A percentile compares a stretch with the other conserved stretches of the same genome.
Conservation (phyloP, 805 yeast genomes). For the Limtongia smithiae region DNA sequence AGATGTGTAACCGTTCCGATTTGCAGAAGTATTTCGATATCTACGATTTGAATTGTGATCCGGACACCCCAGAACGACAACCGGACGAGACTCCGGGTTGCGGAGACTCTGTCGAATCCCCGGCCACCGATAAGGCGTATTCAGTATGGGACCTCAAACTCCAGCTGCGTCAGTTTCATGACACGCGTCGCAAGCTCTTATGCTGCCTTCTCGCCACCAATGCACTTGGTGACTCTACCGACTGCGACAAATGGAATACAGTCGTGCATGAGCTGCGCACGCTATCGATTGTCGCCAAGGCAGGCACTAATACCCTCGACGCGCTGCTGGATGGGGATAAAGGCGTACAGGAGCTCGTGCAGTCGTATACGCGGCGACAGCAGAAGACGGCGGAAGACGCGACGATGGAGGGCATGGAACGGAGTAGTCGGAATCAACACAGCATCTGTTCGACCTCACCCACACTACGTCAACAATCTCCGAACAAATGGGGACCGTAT, state of each 20-base stretch:
- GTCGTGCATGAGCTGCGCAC: slow-evolving; percentile 18
- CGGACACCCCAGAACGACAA: background rate
- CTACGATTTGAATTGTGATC: slow-evolving; percentile 18
- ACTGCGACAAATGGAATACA: slow-evolving; percentile 19
- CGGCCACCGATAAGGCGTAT: background rate
- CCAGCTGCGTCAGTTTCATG: slow-evolving; percentile 23
- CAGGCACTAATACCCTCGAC: slow-evolving; percentile 12
- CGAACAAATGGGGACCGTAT: slow-evolving; percentile 17
- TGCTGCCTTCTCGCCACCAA: slow-evolving; percentile 30
- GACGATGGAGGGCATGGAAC: no score
- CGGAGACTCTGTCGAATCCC: background rate
- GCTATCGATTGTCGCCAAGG: slow-evolving; percentile 21
- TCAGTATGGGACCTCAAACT: slow-evolving; percentile 18
- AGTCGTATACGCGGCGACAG: slow-evolving; percentile 9
- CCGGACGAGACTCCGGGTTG: background rate
- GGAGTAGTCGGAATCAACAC: no score
- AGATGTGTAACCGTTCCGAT: slow-evolving; percentile 16
- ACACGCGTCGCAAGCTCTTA: slow-evolving; percentile 24
- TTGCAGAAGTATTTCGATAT: slow-evolving; percentile 26
- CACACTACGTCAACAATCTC: background rate
- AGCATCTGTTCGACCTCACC: background rate
- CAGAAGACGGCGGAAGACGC: no score
- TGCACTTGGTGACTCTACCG: slow-evolving; percentile 24
- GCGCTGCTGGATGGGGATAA: slow-evolving; percentile 3
- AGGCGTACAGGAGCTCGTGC: slow-evolving; percentile 12